phyloP scores from a whole-genome alignment of 495 filamentous ascomycete species.

The Penicillium cataractarum region DNA sequence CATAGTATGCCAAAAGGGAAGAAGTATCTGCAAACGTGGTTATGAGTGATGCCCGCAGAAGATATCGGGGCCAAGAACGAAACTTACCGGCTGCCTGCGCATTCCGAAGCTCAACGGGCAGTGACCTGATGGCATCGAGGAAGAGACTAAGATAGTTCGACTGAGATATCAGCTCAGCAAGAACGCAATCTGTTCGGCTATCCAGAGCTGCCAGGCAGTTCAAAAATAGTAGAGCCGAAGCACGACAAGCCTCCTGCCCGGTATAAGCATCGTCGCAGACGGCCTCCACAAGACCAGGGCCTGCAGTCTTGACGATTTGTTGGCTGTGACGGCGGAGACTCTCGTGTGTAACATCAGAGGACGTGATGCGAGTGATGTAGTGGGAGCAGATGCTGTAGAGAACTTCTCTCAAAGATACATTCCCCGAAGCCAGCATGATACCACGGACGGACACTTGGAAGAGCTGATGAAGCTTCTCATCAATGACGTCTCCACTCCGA shows the following conservation, averaged over 20 bases:
- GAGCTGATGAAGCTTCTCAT: conserved; percentile 87
- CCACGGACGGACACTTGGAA: conserved; percentile 82
- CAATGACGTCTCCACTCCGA: conserved; percentile 69
- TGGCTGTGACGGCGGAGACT: conserved; percentile 63
- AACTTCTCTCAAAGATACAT: conserved; percentile 70
- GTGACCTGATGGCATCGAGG: conserved; percentile 76
- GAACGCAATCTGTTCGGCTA: conserved; percentile 64
- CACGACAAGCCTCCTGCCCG: conserved; percentile 77
- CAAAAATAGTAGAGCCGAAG: conserved; percentile 78
- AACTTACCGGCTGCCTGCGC: conserved; percentile 54
- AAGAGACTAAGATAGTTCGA: conserved; percentile 90
- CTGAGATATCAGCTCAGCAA: conserved; percentile 77
- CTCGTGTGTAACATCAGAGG: conserved; percentile 35
- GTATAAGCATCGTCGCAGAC: conserved; percentile 93
- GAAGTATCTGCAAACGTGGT: conserved; percentile 49
- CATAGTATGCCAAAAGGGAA: conserved; percentile 63
- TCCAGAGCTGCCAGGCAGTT: conserved; percentile 71
- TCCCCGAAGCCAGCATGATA: conserved; percentile 70
- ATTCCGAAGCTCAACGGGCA: conserved; percentile 65
- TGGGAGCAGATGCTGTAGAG: conserved; percentile 89
- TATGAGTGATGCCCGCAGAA: conserved; percentile 20
- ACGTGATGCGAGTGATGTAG: conserved; percentile 76
- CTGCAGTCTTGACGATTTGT: conserved; percentile 73
- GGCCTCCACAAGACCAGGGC: conserved; percentile 78
- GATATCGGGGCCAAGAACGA: conserved; percentile 4